phyloP scores from a whole-genome alignment of 805 yeast species.

The Ogataea minuta region DNA sequence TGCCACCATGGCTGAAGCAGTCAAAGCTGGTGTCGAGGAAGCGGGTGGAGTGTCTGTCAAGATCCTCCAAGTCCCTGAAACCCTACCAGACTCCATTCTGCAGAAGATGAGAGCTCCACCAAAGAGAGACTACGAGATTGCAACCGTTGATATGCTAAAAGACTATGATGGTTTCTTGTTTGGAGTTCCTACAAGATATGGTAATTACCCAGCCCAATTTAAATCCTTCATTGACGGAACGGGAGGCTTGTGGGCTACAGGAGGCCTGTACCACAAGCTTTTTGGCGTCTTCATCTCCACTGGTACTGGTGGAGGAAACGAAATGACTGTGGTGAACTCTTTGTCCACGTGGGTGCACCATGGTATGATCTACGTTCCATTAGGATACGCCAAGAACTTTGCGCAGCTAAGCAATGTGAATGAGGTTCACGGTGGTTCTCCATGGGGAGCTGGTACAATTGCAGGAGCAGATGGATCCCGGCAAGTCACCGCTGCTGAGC shows the following conservation, averaged over 20 bases:
- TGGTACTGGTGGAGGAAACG: conserved; percentile 77
- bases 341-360: conserved; percentile 67
- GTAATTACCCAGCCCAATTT: conserved; percentile 75
- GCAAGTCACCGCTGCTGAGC: conserved; percentile 61
- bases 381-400: conserved; percentile 65
- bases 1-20: conserved; percentile 64
- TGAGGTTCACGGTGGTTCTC: conserved; percentile 77
- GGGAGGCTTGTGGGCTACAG: conserved; percentile 73
- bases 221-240: conserved; percentile 73
- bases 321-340: conserved; percentile 59
- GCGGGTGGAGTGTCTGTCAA: conserved; percentile 75
- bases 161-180: conserved; percentile 72
- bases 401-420: conserved; percentile 52
- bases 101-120: conserved; percentile 63
- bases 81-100: conserved; percentile 63
- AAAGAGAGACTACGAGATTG: conserved; percentile 56
- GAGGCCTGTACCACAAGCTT: conserved; percentile 68
- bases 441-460: conserved; percentile 85
- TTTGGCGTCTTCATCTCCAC: conserved; percentile 73
- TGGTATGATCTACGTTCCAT: conserved; percentile 73
- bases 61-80: conserved; percentile 79
- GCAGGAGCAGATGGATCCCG: conserved; percentile 79
- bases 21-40: conserved; percentile 64
- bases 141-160: conserved; percentile 52
- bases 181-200: conserved; percentile 81